Conservation (phyloP, 805 yeast species). For the Kockiozyma suomiensis region DNA sequence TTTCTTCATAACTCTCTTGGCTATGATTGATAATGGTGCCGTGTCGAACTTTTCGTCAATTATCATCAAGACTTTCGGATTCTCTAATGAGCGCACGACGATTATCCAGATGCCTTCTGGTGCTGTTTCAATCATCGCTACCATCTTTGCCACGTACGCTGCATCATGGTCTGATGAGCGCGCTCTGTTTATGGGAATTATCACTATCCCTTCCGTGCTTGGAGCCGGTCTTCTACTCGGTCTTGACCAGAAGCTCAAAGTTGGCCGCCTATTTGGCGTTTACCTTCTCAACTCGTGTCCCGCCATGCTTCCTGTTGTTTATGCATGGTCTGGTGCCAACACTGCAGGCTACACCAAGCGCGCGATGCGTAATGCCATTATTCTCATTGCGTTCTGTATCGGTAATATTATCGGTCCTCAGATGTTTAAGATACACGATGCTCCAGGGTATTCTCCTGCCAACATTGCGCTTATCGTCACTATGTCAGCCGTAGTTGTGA, state of each 20-base stretch:
- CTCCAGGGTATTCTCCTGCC: slow-evolving; percentile 44
- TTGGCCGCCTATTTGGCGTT: slow-evolving; percentile 40
- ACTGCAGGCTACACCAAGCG: slow-evolving; percentile 78
- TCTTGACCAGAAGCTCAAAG: slow-evolving; percentile 32
- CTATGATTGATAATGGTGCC: slow-evolving; percentile 59
- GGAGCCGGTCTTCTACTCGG: slow-evolving; percentile 22
- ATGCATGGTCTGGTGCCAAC: slow-evolving; percentile 43
- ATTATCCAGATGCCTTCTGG: slow-evolving; percentile 43
- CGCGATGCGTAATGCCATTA: slow-evolving; percentile 58
- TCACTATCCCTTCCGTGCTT: slow-evolving; percentile 18
- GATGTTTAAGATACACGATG: slow-evolving; percentile 54
- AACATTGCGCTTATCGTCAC: slow-evolving; percentile 38
- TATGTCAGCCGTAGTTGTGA: slow-evolving; percentile 48
- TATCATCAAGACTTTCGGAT: slow-evolving; percentile 49
- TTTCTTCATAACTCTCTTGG: slow-evolving; percentile 47
- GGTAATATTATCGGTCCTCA: slow-evolving; percentile 73
- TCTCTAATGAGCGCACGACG: slow-evolving; percentile 43
- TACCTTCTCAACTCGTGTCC: slow-evolving; percentile 39
- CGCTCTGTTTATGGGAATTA: slow-evolving; percentile 11
- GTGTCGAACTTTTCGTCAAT: slow-evolving; percentile 53
- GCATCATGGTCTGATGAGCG: slow-evolving; percentile 33
- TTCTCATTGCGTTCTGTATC: slow-evolving; percentile 65
- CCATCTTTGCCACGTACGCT: slow-evolving; percentile 47
- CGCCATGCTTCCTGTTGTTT: slow-evolving; percentile 36
- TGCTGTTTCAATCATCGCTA: slow-evolving; percentile 48